phyloP scores from a whole-genome alignment of 371 early-diverging fungal genomes.

The Vavraia culicis region DNA sequence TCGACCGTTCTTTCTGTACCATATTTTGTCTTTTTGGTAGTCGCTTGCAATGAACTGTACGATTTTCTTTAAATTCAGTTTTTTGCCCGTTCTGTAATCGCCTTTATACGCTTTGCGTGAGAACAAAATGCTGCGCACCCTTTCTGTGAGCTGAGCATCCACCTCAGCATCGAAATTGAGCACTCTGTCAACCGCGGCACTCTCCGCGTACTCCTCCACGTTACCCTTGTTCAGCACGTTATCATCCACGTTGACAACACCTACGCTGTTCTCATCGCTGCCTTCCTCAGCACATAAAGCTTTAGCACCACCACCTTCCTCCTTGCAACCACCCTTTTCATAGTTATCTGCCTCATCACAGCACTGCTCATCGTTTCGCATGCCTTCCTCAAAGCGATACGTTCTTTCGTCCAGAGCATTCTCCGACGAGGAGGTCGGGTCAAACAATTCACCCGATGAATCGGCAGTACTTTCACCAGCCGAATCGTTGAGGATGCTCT shows the following conservation, averaged over 20 bases:
- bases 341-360: not conserved
- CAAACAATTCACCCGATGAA: too few species aligned
- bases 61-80: constrained; percentile 94
- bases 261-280: too few species aligned
- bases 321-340: too few species aligned
- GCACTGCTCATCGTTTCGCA: not conserved
- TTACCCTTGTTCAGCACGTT: too few species aligned
- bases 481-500: too few species aligned
- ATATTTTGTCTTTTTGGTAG: constrained; percentile 96
- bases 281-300: too few species aligned
- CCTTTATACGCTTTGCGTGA: constrained; percentile 57
- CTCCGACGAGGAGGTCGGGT: too few species aligned
- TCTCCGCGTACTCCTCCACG: not conserved
- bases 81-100: constrained; percentile 91
- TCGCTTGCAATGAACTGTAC: constrained; percentile 92
- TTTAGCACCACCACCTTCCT: too few species aligned
- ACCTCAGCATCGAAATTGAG: not conserved
- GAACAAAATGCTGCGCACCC: not conserved
- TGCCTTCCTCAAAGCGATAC: too few species aligned
- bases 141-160: not conserved
- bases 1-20: constrained; percentile 87
- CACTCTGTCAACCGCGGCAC: not conserved
- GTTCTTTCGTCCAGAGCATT: too few species aligned
- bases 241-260: too few species aligned
- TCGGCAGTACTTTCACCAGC: too few species aligned